Evolutionary conservation across 352 stramenopile genomes (phyloP), one percentile per base, ranked within the genome.

Genomic region (Pythium dissimile): DNA sequence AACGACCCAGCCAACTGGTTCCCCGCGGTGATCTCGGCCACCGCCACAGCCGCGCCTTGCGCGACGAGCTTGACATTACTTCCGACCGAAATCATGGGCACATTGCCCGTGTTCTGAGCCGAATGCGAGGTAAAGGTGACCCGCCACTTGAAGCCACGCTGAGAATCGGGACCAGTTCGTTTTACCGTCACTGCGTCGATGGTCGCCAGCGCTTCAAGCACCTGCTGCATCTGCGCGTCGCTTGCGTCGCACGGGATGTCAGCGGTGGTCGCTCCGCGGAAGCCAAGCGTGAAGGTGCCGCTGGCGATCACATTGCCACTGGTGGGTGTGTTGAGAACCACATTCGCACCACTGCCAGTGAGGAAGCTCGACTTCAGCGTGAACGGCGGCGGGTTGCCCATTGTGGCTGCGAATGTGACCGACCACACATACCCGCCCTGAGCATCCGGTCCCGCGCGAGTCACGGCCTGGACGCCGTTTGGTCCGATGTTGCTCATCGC

Each of bases 381-480:
- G 10, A 92, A 48, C 47, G 73, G 48, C 5, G 80, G 82, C 15
- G 84, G 64, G 50, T 94, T 67, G 7, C 80, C 76, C 77, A 94
- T 87, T 6, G 67, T 46, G 3, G 70, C 56, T 3, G 64, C 72
- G 32, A 98, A 98, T 13, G 71, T 91, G 30, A 98, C 71, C n/a
- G 69, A 88, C 93, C 94, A 98, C 43, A 80, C 95, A 74, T 95
- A 97, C 5, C 92, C 92, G 37, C 86, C 87, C 54, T 96, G 77
- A 3, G 80, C 66, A 57, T 97, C 87, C 1, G 83, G 72, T 5
- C 57, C 61, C n/a, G 73, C 71, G 32, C 89, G 75, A 20, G 73
- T 59, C 21, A 96, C 85, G 20, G 37, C 71, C 41, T 86, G 69
- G 2, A 93, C 69, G 30, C 80, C 80, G 13, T 38, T 53, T 0